Base-by-base conservation (phyloP, 2,329 filamentous ascomycete genomes). In the Xylaria sp. region DNA sequence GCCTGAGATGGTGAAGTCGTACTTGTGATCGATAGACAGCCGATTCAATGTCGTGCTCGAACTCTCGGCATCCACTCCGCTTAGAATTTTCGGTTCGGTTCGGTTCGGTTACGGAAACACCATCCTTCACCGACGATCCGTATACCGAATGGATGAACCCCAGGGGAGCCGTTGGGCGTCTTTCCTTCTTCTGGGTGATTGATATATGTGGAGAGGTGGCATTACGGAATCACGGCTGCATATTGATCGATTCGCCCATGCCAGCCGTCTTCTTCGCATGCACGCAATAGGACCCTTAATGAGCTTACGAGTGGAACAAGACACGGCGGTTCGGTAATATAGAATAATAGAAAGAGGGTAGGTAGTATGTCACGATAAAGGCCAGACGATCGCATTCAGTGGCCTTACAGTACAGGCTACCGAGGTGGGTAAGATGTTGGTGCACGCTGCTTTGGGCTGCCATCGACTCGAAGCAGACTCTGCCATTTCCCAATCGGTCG, bases 251-350 rank as follows among this genome's bases (percentile, higher is more conserved):
- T 55, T 54, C 58, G 61, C 53, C 64, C 54, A 67, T 59, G 48
- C 19, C 58, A 67, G 51, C 45, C 60, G 11, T 30, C 34, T 55
- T 59, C 36, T 55, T 59, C 36, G 30, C 69, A 58, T 59, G 64
- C 69, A 69, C 11, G 66, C 69, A 65, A 70, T 66, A 64, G 66
- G 69, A 64, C 51, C 36, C 55, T 32, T 6, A 17, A 32, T 7
- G 48, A 21, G 3, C 9, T 32, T 24, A 11, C 8, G 19, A 39
- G 27, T 47, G 5, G 24, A 57, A 58, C 42, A 56, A 50, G 17
- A 57, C 51, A 42, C 47, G 59, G n/a, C 17, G 55, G 51, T n/a
- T 19, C 53, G 27, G 24, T 62, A 64, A 32, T 30, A 9, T 55
- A 62, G n/a, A n/a, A n/a, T 30, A 19, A 51, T 54, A 5, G 21